A percentile compares a stretch with the other conserved stretches of the same genome.
phyloP scores from a whole-genome alignment of 108 stramenopile species.

The Nannochloropsis granulata region DNA sequence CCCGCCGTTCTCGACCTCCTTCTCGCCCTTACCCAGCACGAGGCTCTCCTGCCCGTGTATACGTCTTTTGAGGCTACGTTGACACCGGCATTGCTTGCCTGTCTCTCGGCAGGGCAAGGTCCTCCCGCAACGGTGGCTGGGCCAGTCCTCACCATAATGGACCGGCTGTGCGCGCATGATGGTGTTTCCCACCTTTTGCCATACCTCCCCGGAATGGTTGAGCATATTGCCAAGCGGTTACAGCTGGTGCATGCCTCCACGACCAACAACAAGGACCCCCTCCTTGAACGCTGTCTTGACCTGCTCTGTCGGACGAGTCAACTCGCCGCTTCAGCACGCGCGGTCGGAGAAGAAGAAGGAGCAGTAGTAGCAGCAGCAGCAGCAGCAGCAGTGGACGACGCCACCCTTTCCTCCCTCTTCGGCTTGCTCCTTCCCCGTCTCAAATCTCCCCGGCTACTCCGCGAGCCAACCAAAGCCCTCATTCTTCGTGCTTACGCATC shows the following conservation, averaged over 20 bases:
- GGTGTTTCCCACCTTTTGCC: background rate
- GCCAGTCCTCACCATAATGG: background rate
- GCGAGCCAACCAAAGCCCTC: background rate
- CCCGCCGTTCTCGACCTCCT: background rate
- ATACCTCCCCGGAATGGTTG: background rate
- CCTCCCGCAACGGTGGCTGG: background rate
- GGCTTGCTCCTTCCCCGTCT: background rate
- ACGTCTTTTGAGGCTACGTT: background rate
- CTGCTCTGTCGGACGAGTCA: background rate
- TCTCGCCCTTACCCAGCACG: background rate
- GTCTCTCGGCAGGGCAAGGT: background rate
- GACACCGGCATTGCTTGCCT: background rate
- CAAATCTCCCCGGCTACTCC: background rate
- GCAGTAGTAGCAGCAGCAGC: background rate
- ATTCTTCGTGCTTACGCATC: background rate
- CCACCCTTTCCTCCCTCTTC: background rate
- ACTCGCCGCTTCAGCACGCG: background rate
- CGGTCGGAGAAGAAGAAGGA: background rate
- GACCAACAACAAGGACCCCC: background rate
- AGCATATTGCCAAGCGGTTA: background rate
- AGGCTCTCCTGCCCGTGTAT: background rate
- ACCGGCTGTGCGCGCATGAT: background rate
- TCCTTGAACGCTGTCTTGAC: background rate
- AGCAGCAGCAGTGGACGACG: background rate
- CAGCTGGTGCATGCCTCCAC: background rate